Conservation (phyloP, 768 basidiomycete genomes). For the Xerocomus potaroensis region DNA sequence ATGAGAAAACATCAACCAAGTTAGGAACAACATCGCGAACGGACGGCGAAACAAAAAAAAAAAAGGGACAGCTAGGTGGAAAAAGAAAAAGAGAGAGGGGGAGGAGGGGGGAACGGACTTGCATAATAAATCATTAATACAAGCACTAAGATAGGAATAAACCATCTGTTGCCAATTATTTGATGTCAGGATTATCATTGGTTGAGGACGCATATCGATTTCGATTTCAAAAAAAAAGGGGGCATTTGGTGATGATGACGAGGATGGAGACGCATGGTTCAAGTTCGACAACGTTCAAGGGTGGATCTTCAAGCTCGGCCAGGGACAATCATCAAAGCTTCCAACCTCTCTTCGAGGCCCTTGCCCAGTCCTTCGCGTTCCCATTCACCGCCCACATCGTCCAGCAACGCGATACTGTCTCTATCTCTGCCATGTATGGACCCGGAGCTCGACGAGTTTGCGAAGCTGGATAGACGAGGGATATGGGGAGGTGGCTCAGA, state of each 20-base stretch:
- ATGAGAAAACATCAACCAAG: constrained; percentile 2
- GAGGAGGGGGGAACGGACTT: too few relatives aligned
- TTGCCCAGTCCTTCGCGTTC: constrained; percentile 78
- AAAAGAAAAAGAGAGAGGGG: not conserved
- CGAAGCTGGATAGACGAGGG: constrained; percentile 49
- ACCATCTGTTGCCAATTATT: constrained; percentile 18
- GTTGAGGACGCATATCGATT: too few relatives aligned
- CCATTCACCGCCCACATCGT: constrained; percentile 82
- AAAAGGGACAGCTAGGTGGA: not conserved
- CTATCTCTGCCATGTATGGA: constrained; percentile 31
- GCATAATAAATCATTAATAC: constrained; percentile 27
- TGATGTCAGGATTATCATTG: constrained; percentile 9
- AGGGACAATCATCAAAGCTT: constrained; percentile 43
- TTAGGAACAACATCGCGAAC: not conserved
- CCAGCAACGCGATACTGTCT: constrained; percentile 45
- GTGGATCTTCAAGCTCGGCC: constrained; percentile 18
- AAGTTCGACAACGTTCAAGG: too few relatives aligned
- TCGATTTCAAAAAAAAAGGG: too few relatives aligned
- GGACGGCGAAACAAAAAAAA: constrained; percentile 4
- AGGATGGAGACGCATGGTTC: too few relatives aligned
- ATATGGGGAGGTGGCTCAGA: constrained; percentile 73
- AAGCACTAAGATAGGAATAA: constrained; percentile 24
- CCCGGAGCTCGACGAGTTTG: constrained; percentile 24
- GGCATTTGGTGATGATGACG: too few relatives aligned
- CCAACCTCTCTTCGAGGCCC: constrained; percentile 80